These are phyloP conservation scores for Epithemia pelagica DNA, from an alignment of 108 stramenopile genomes.

Conservation along the genomic window DNA sequence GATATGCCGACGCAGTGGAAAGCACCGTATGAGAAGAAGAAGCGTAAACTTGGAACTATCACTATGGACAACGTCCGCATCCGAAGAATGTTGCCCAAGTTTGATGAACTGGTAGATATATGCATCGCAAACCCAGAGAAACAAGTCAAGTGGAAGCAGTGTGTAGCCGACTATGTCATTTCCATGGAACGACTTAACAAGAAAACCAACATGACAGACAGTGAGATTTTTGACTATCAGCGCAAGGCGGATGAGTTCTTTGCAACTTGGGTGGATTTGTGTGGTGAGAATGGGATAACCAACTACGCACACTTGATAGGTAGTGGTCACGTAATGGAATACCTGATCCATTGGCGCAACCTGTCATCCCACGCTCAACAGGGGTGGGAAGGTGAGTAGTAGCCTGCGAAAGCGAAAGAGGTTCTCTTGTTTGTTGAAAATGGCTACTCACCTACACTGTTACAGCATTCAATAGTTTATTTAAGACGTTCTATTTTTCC, in stretches of 20 bases:
- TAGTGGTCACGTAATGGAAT: slow-evolving; percentile 19
- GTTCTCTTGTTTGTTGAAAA: too few species aligned
- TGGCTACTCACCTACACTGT: too few species aligned
- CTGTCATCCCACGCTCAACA: slow-evolving; percentile 12
- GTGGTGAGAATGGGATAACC: slow-evolving; percentile 10
- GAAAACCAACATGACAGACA: not conserved
- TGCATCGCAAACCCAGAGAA: not conserved
- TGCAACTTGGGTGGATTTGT: not conserved
- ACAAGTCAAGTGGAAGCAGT: not conserved
- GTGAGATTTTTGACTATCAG: not conserved
- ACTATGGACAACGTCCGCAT: not conserved
- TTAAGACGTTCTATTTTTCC: slow-evolving; percentile 3
- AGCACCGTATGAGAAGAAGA: not conserved
- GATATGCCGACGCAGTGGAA: not conserved
- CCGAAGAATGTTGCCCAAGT: not conserved
- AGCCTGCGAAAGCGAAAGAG: too few species aligned
- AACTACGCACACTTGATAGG: slow-evolving; percentile 22
- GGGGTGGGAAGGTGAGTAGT: slow-evolving; percentile 21
- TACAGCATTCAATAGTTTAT: slow-evolving; percentile 5
- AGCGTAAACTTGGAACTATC: not conserved
- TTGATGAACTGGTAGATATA: not conserved
- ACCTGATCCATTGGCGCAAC: not conserved
- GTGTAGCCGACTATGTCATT: not conserved
- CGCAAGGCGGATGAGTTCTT: not conserved
- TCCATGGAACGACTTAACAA: not conserved